A percentile compares a stretch with the other conserved stretches of the same genome.
Conservation (phyloP, 2,329 filamentous ascomycete genomes). For the Nemania bipapillata region DNA sequence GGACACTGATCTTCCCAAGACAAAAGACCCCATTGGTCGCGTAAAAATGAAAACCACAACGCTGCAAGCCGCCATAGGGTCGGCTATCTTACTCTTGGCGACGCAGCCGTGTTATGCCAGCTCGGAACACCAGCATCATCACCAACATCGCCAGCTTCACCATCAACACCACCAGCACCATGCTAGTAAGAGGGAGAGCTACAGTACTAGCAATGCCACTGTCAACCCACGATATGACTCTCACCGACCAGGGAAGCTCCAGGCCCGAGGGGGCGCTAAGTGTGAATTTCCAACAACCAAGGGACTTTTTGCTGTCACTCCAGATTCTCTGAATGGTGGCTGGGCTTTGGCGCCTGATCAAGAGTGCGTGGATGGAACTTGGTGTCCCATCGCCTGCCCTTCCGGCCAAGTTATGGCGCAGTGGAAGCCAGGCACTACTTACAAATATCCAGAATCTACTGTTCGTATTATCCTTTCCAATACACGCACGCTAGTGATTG, state of each 20-base stretch:
- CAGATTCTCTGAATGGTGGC: constrained; percentile 71
- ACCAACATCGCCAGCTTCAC: constrained; percentile 52
- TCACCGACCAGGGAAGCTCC: constrained; percentile 51
- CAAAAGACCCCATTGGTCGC: constrained; percentile 36
- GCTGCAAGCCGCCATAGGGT: constrained; percentile 61
- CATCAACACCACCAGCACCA: constrained; percentile 53
- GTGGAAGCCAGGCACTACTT: constrained; percentile 78
- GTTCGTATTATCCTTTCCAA: constrained; percentile 58
- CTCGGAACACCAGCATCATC: constrained; percentile 55
- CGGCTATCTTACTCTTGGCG: constrained; percentile 61
- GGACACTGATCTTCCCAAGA: background rate
- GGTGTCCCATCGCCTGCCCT: constrained; percentile 81
- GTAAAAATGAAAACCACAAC: constrained; percentile 65
- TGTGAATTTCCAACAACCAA: constrained; percentile 75
- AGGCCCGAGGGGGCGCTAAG: constrained; percentile 63
- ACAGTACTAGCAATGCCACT: constrained; percentile 44
- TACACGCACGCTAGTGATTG: constrained; percentile 32
- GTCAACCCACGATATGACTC: constrained; percentile 49
- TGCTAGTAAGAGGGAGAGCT: constrained; percentile 52
- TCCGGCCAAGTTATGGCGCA: constrained; percentile 80
- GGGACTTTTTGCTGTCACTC: constrained; percentile 75
- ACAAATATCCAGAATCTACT: constrained; percentile 77
- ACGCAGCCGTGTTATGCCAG: constrained; percentile 54
- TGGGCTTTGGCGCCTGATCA: constrained; percentile 85
- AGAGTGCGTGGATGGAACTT: constrained; percentile 72